Base-by-base conservation (phyloP, 306 rosid genomes). In the Vigna reflexopilosa region DNA sequence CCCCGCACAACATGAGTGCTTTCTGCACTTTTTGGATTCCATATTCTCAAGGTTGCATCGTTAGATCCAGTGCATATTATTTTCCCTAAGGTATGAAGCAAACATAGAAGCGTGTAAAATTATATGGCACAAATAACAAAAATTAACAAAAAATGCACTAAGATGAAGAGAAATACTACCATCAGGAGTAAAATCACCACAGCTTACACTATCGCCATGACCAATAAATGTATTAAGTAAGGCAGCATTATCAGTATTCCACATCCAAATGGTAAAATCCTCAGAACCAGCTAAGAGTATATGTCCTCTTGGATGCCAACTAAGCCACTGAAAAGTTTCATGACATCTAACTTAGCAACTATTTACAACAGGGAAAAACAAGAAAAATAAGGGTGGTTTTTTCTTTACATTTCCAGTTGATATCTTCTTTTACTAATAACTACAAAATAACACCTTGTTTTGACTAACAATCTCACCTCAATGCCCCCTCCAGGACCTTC, bases 181-280 rank as follows among this genome's bases (percentile, higher is more conserved):
- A 91, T 95, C 96, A 10, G 94, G 99, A 68, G 99, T 95, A 85
- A 95, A 95, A 79, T 93, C 96, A 70, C 99, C 98, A 64, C 98
- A 95, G 24, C 90, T 89, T 76, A 95, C 99, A 34, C 84, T 87
- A n/a, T 83, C 67, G 28, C 87, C 92, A 71, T 95, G 99, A 70
- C 99, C 99, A 42, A 85, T 54, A 87, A 91, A 93, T 70, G 83
- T 80, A 61, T 87, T 85, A 73, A 87, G 90, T 75, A 78, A 86
- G 77, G 82, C 77, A 7, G 80, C 87, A 54, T 19, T 87, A 78
- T 91, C 92, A 15, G 90, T 88, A 87, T 95, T 90, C 98, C 99
- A 95, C 98, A 93, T 90, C 99, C 98, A 95, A 73, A 85, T 90
- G 0, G 80, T 81, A 62, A 85, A 86, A 72, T 95, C 98, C 68